Base-by-base conservation (phyloP, 73 alveolate genomes). In the Uronychia setigera region DNA sequence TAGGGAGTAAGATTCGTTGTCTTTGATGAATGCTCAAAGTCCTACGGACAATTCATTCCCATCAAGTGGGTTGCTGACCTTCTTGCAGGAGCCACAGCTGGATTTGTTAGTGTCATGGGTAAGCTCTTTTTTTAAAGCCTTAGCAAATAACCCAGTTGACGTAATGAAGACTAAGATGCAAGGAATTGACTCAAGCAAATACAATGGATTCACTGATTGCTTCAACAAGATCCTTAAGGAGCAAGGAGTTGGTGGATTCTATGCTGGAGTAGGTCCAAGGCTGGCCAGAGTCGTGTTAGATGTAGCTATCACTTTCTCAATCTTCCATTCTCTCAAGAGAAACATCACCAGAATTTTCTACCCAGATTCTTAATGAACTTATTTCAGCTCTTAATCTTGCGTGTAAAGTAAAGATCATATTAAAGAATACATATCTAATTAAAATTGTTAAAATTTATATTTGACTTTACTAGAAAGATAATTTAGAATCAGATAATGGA, bases 41-140 rank as follows among this genome's bases (percentile, higher is more conserved):
- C 60, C 35, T 35, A 93, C 31, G 76, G 74, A 5, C 29, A 80
- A 26, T 59, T 32, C 74, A 86, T 91, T 29, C 79, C 82, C 29
- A 26, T 14, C 26, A 86, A 85, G 76, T 84, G 59, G 58, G 83
- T 82, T 34, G 79, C 87, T n/a, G 95, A 93, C 83, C 86, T 95
- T 58, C 29, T 96, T 0, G 92, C 98, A 29, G 99, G 99, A 32
- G 99, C 97, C 58, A 67, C 93, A 78, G 99, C 99, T 60, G 99
- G 99, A 58, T 93, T 95, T 75, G 95, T 93, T 58, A 84, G 96
- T 0, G 97, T 94, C 31, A 84, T 96, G 82, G 89, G 91, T 46
- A 46, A 46, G 5, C 19, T 46, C n/a, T 11, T 11, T 19, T 46
- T 46, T n/a, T n/a, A n/a, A n/a, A 46, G 19, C 19, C 67, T 46